Conservation (phyloP, 2,329 filamentous ascomycete species). For the Penicillium sp. region DNA sequence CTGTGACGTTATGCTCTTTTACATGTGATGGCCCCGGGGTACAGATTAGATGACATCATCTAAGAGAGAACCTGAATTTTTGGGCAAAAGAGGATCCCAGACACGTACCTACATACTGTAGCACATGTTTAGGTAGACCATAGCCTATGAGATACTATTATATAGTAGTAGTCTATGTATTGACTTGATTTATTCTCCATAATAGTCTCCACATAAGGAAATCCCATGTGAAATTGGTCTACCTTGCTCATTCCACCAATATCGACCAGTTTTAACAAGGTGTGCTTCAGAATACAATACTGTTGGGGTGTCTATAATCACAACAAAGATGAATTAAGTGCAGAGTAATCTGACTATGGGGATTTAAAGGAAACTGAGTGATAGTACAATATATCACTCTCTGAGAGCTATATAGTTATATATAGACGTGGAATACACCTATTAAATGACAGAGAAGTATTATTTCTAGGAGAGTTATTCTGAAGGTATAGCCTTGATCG, state of each 20-base stretch:
- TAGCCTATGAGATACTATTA: background rate
- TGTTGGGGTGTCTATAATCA: background rate
- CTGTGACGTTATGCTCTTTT: slow-evolving; percentile 1
- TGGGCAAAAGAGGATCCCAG: background rate
- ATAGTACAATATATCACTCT: too few species aligned
- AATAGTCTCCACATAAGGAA: background rate
- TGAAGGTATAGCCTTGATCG: background rate
- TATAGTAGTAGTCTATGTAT: background rate
- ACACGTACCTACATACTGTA: background rate
- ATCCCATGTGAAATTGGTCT: background rate
- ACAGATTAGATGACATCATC: slow-evolving; percentile 1
- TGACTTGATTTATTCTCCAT: background rate
- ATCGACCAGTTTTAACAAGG: background rate
- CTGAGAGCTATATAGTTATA: too few species aligned
- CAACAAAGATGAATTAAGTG: background rate
- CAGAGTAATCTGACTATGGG: background rate
- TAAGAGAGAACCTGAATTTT: background rate
- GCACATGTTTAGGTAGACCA: background rate
- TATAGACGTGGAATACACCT: background rate
- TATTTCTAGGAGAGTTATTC: background rate
- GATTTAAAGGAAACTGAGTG: background rate
- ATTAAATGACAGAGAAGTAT: too few species aligned
- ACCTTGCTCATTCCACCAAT: background rate
- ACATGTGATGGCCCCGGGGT: background rate
- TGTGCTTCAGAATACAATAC: background rate